Percentiles rank a stretch among this genome's conserved stretches.
phyloP scores from a whole-genome alignment of 1,139 yeast genomes.

The Starmera stellimalicola region DNA sequence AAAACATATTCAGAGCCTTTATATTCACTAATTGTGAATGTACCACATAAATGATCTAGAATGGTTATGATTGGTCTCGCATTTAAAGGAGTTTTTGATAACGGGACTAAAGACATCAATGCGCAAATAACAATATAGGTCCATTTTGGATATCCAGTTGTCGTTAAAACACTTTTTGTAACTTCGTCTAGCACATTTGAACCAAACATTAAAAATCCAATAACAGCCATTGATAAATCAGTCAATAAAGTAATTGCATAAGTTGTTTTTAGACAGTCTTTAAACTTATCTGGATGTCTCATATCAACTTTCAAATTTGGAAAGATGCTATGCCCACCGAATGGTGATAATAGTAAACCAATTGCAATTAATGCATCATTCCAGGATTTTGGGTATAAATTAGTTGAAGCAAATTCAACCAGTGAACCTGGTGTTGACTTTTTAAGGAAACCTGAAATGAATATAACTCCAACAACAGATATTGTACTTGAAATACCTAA shows the following conservation, averaged over 20 bases:
- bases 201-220: slow-evolving; percentile 90
- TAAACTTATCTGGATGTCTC: slow-evolving; percentile 61
- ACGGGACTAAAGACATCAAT: slow-evolving; percentile 71
- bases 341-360: slow-evolving; percentile 77
- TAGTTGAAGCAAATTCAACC: slow-evolving; percentile 39
- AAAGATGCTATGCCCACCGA: slow-evolving; percentile 87
- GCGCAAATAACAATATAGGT: slow-evolving; percentile 55
- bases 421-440: slow-evolving; percentile 58
- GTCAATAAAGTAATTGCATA: slow-evolving; percentile 61
- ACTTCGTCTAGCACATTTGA: slow-evolving; percentile 65
- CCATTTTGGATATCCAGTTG: slow-evolving; percentile 66
- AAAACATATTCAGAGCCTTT: slow-evolving; percentile 14
- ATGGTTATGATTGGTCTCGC: slow-evolving; percentile 83
- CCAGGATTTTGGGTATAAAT: slow-evolving; percentile 43
- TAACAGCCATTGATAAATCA: slow-evolving; percentile 66
- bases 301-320: slow-evolving; percentile 75
- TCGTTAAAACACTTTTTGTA: slow-evolving; percentile 63
- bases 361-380: slow-evolving; percentile 47
- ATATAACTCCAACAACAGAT: slow-evolving; percentile 47
- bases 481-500: slow-evolving; percentile 67
- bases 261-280: slow-evolving; percentile 39
- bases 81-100: slow-evolving; percentile 81
- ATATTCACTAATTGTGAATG: slow-evolving; percentile 21
- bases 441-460: slow-evolving; percentile 55
- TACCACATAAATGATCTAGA: slow-evolving; percentile 35